Percentiles rank a stretch among this genome's conserved stretches.
Evolutionary conservation across 2,329 filamentous ascomycete species (phyloP).

Genomic region (Ascochyta clinopodiicola): DNA sequence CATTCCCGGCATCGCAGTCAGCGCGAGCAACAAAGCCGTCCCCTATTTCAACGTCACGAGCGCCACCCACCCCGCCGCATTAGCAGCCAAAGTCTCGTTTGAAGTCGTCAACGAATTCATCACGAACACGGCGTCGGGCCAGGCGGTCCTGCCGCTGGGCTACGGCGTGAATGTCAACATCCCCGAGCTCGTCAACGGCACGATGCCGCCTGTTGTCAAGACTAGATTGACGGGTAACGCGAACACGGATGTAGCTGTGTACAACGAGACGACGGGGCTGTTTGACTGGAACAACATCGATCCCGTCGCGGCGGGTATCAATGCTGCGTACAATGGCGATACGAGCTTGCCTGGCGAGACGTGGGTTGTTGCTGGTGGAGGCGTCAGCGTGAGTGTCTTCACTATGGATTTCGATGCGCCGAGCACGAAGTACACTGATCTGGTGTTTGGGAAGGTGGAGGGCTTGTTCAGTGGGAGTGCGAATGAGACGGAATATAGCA

Average conservation of each 20-base stretch:
- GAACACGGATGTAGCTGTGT: slow-evolving; percentile 55
- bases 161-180: slow-evolving; percentile 63
- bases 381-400: slow-evolving; percentile 55
- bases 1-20: slow-evolving; percentile 60
- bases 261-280: slow-evolving; percentile 52
- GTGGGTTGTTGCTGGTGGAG: slow-evolving; percentile 53
- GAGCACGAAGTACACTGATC: slow-evolving; percentile 31
- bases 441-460: slow-evolving; percentile 27
- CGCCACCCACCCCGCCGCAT: slow-evolving; percentile 52
- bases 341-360: slow-evolving; percentile 61
- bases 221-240: slow-evolving; percentile 59
- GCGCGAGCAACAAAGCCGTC: slow-evolving; percentile 52
- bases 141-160: slow-evolving; percentile 54
- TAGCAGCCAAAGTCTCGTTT: slow-evolving; percentile 53
- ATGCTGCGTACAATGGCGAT: slow-evolving; percentile 60
- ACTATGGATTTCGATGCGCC: slow-evolving; percentile 61
- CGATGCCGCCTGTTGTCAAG: slow-evolving; percentile 55
- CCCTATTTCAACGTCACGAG: slow-evolving; percentile 56
- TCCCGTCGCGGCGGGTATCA: slow-evolving; percentile 57
- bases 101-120: slow-evolving; percentile 56
- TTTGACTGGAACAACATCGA: slow-evolving; percentile 59
- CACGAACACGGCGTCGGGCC: slow-evolving; percentile 40
- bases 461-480: slow-evolving; percentile 14
- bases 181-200: slow-evolving; percentile 52
- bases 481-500: slow-evolving; percentile 23